Evolutionary conservation across 805 yeast species (phyloP).

Genomic region (Yarrowia sp.): DNA sequence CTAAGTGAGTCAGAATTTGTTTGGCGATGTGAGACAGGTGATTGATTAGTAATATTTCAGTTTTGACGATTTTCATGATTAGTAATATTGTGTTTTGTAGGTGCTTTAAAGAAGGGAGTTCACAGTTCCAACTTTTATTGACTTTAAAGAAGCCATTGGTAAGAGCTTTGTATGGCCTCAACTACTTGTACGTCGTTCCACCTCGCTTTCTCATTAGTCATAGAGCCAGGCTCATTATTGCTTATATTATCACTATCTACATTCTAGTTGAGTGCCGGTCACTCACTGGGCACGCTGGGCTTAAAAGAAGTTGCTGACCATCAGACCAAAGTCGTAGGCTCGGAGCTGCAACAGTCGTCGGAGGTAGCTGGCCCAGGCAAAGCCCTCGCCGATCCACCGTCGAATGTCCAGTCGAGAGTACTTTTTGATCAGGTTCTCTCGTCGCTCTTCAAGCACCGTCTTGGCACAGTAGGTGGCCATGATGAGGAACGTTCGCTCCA

Average conservation of each 20-base stretch:
- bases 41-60: no score
- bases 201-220: background rate
- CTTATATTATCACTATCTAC: slow-evolving; percentile 27
- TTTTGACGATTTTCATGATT: no score
- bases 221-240: slow-evolving; percentile 1
- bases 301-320: slow-evolving; percentile 26
- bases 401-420: slow-evolving; percentile 42
- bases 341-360: slow-evolving; percentile 49
- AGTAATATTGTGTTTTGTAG: no score
- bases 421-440: slow-evolving; percentile 51
- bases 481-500: slow-evolving; percentile 84
- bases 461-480: slow-evolving; percentile 89
- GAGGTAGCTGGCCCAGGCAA: slow-evolving; percentile 50
- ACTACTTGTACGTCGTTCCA: no score
- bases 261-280: slow-evolving; percentile 1
- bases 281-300: no score
- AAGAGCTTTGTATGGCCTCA: no score
- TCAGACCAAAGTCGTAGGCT: slow-evolving; percentile 49
- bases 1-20: no score
- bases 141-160: no score
- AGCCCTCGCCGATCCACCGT: slow-evolving; percentile 45
- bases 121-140: no score
- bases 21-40: no score
- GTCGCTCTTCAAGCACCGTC: slow-evolving; percentile 73
- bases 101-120: no score